A percentile compares a stretch with the other conserved stretches of the same genome.
phyloP scores from a whole-genome alignment of 305 asterid genomes.

The Fraxinus velutina region DNA sequence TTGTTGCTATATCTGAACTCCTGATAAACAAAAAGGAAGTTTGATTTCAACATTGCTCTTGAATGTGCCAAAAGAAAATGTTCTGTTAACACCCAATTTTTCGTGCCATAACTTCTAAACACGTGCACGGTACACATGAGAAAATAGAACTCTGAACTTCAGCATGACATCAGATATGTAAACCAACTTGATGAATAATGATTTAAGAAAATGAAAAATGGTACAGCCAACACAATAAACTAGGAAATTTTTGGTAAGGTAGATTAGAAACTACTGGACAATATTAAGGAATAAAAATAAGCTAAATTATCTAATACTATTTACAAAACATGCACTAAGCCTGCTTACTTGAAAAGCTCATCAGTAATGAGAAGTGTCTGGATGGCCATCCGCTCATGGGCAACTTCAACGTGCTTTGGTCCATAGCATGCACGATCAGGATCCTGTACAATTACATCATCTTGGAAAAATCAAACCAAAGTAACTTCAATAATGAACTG shows the following conservation, averaged over 20 bases:
- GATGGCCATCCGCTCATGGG: constrained; percentile 92
- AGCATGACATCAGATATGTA: background rate
- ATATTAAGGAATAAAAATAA: background rate
- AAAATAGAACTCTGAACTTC: background rate
- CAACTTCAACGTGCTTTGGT: constrained; percentile 96
- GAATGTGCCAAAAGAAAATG: background rate
- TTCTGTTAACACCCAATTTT: background rate
- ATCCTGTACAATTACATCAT: constrained; percentile 45
- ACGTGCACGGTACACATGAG: background rate
- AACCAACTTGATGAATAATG: background rate
- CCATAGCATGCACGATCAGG: constrained; percentile 95
- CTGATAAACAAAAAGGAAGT: constrained; percentile 31
- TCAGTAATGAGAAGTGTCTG: constrained; percentile 94
- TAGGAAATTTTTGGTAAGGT: background rate
- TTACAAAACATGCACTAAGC: constrained; percentile 4
- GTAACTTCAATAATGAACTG: constrained; percentile 9
- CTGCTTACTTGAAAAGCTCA: constrained; percentile 79
- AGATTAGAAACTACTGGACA: background rate
- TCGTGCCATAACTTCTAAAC: background rate
- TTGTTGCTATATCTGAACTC: constrained; percentile 69
- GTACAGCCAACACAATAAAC: background rate
- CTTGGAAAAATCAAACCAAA: constrained; percentile 19
- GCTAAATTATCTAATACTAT: background rate
- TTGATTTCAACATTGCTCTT: background rate
- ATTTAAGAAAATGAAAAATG: background rate